A percentile compares a stretch with the other conserved stretches of the same genome.
These are phyloP conservation scores for Pistacia atlantica DNA, from an alignment of 345 rosid genomes.

Conservation along the genomic window DNA sequence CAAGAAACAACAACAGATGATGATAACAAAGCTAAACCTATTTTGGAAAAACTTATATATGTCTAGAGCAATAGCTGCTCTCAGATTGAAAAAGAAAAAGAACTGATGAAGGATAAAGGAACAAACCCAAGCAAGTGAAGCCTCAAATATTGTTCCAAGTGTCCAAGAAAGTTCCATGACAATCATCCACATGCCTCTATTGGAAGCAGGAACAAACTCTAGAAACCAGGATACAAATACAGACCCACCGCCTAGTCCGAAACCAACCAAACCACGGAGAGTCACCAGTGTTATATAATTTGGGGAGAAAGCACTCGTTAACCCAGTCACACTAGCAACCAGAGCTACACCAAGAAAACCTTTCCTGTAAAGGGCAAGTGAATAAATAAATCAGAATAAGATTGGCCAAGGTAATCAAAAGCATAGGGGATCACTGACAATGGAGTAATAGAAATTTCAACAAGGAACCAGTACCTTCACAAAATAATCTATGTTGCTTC, in stretches of 20 bases:
- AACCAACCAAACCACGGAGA: constrained; percentile 50
- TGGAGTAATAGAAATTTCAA: too few species aligned
- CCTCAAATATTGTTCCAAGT: constrained; percentile 34
- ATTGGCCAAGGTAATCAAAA: neutral
- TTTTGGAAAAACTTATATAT: too few species aligned
- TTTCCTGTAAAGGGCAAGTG: constrained; percentile 36
- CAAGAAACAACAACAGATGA: too few species aligned
- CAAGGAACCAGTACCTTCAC: too few species aligned
- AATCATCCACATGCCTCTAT: constrained; percentile 57
- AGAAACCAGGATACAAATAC: constrained; percentile 56
- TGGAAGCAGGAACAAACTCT: constrained; percentile 60
- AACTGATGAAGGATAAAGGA: neutral
- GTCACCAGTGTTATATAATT: constrained; percentile 38
- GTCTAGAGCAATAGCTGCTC: neutral
- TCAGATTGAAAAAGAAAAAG: neutral
- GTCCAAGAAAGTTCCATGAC: constrained; percentile 53
- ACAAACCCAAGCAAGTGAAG: constrained; percentile 50
- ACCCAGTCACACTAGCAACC: constrained; percentile 48
- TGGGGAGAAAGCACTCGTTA: constrained; percentile 52
- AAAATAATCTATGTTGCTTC: too few species aligned
- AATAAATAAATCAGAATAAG: neutral
- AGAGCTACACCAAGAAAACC: constrained; percentile 46
- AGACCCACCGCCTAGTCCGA: constrained; percentile 62
- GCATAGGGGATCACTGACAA: neutral
- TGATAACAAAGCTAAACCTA: too few species aligned